Conservation (phyloP, 2,329 filamentous ascomycete genomes). For the Chrysoporthe austroafricana region DNA sequence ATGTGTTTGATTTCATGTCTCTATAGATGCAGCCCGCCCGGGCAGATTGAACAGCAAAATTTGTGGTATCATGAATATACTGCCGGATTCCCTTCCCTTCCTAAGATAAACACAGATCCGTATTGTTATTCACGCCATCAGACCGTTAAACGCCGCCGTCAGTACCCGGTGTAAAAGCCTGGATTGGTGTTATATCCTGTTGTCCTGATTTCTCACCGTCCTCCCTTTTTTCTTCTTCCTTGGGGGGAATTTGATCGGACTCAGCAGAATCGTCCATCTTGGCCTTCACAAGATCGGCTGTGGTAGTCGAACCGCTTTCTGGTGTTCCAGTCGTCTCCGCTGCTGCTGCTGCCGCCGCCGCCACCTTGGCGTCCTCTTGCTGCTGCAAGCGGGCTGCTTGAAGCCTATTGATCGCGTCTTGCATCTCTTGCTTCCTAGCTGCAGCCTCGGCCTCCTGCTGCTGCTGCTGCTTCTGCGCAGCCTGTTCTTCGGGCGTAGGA, state of each 20-base stretch:
- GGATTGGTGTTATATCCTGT: constrained; percentile 3
- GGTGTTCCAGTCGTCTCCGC: background rate
- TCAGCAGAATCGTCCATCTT: background rate
- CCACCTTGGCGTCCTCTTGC: constrained; percentile 2
- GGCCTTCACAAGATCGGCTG: background rate
- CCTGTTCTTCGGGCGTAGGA: constrained; percentile 20
- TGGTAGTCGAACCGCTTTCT: background rate
- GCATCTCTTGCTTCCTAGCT: constrained; percentile 18
- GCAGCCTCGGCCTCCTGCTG: constrained; percentile 11
- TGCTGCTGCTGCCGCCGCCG: constrained; percentile 23
- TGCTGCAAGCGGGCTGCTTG: constrained; percentile 7
- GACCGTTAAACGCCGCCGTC: background rate
- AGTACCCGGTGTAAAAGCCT: background rate
- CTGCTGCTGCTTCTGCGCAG: constrained; percentile 3
- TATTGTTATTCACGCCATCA: background rate
- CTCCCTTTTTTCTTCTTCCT: background rate
- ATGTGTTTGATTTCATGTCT: background rate
- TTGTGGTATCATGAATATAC: constrained; percentile 22
- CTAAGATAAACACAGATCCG: background rate
- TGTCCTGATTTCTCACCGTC: constrained; percentile 10
- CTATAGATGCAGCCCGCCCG: background rate
- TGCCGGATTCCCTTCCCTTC: background rate
- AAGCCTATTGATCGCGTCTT: constrained; percentile 17
- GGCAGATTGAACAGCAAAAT: background rate
- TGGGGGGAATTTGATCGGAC: background rate